A percentile compares a stretch with the other conserved stretches of the same genome.
These are phyloP conservation scores for Mycena kentingensis DNA, from an alignment of 768 basidiomycete genomes.

Conservation along the genomic window DNA sequence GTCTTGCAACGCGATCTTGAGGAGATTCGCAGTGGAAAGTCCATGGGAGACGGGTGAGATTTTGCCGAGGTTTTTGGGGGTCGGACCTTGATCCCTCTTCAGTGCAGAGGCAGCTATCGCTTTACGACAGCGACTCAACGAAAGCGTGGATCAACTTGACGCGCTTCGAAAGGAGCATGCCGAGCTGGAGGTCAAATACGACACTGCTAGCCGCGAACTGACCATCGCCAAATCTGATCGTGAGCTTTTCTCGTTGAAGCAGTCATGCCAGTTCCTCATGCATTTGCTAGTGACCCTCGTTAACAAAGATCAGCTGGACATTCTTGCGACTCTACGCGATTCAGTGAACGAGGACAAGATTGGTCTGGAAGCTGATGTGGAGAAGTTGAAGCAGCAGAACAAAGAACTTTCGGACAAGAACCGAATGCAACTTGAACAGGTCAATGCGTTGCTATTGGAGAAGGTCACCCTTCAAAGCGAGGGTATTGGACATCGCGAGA, in stretches of 20 bases:
- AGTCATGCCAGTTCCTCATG: conserved; percentile 6
- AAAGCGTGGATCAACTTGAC: conserved; percentile 83
- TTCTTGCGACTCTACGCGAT: conserved; percentile 81
- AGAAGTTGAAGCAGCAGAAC: conserved; percentile 63
- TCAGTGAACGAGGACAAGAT: conserved; percentile 88
- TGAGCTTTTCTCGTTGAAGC: conserved; percentile 42
- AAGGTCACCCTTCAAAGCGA: conserved; percentile 90
- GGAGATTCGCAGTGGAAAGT: conserved; percentile 86
- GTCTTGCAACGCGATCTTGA: conserved; percentile 81
- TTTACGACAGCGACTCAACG: conserved; percentile 82
- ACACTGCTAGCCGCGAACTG: conserved; percentile 64
- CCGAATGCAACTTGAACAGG: conserved; percentile 87
- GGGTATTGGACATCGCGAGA: conserved; percentile 87
- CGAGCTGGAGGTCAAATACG: conserved; percentile 70
- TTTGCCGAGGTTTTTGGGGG: conserved; percentile 5
- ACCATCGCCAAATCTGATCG: conserved; percentile 85
- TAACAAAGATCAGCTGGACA: conserved; percentile 91
- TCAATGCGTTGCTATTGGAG: conserved; percentile 82
- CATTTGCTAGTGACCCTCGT: conserved; percentile 73
- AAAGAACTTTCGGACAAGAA: conserved; percentile 80
- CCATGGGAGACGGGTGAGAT: conserved; percentile 75
- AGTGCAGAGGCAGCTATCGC: conserved; percentile 89
- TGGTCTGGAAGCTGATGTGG: conserved; percentile 68
- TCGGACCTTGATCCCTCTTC: conserved; percentile 9
- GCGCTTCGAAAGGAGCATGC: conserved; percentile 64